Percentiles rank a stretch among this genome's conserved stretches.
phyloP scores from a whole-genome alignment of 495 filamentous ascomycete species.

The Annulohypoxylon bovei region DNA sequence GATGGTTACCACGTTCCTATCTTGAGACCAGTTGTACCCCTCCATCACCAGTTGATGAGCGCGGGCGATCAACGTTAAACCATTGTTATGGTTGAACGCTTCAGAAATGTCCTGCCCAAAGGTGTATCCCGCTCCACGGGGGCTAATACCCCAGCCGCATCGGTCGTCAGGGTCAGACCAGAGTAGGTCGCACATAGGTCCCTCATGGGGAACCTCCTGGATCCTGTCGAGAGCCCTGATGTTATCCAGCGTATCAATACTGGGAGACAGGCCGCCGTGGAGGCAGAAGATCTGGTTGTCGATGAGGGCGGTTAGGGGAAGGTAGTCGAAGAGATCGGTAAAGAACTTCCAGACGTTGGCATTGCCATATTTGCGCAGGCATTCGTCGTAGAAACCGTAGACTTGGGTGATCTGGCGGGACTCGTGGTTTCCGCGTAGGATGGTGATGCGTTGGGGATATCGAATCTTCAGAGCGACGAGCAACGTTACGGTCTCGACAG shows the following conservation, averaged over 20 bases:
- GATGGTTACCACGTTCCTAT: conserved; percentile 97
- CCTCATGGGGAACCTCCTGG: conserved; percentile 98
- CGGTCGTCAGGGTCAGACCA: conserved; percentile 99
- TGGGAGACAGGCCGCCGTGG: conserved; percentile 93
- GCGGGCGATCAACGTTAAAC: conserved; percentile 91
- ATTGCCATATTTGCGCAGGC: conserved; percentile 96
- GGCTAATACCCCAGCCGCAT: conserved; percentile 98
- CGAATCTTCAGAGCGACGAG: conserved; percentile 95
- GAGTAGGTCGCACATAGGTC: conserved; percentile 97
- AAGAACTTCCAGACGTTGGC: conserved; percentile 99
- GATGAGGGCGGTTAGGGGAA: conserved; percentile 96
- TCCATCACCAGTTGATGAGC: conserved; percentile 99
- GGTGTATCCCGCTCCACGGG: conserved; percentile 96
- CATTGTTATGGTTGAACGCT: conserved; percentile 99
- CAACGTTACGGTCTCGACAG: conserved; percentile 93
- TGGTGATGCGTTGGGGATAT: conserved; percentile 95
- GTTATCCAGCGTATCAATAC: conserved; percentile 98
- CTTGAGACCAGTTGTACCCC: conserved; percentile 98
- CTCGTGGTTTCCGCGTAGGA: conserved; percentile 96
- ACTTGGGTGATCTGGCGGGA: conserved; percentile 98
- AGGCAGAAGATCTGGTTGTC: conserved; percentile 99
- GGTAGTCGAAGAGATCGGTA: conserved; percentile 98
- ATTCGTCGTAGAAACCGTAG: conserved; percentile 98
- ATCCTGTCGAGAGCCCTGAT: conserved; percentile 95
- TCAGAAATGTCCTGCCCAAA: conserved; percentile 99